Base-by-base conservation (phyloP, 129 eudicot species). In the Rutidosis leptorrhynchoides region DNA sequence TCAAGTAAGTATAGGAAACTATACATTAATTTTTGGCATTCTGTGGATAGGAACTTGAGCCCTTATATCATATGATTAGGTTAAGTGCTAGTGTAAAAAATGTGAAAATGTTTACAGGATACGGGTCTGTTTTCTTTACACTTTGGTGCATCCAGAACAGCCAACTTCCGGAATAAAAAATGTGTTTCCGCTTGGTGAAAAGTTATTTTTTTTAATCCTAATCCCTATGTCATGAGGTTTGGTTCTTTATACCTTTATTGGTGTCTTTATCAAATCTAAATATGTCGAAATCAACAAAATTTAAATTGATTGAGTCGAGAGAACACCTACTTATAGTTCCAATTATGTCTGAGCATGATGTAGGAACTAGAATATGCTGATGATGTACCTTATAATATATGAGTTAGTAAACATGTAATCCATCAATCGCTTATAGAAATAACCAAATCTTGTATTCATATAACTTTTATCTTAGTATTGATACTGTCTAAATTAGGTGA, bases 101-200 rank as follows among this genome's bases (percentile, higher is more conserved):
- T n/a, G n/a, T n/a, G n/a, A n/a, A n/a, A n/a, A n/a, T n/a, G n/a
- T n/a, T n/a, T n/a, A n/a, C n/a, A n/a, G n/a, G n/a, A n/a, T n/a
- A n/a, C n/a, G 23, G 33, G 23, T 62, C 37, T 40, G 23, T 24
- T 30, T 64, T 64, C 27, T 6, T 12, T 16, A 52, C 55, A 35
- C 55, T 63, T 15, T 42, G 35, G 35, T 12, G 35, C 68, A 42
- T 64, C 55, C 24, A 19, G 55, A 29, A 56, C 54, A 48, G 23
- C 53, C 8, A 17, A 0, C 0, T 15, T 46, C 16, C 5, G 21
- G 16, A 46, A 5, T 3, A 46, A 4, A 46, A 46, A 46, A 17
- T 1, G 53, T 21, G 15, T 46, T 6, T 17, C 1, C 7, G 20
- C 54, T 46, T 17, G 8, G 22, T 7, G 6, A 46, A 46, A 7